These are phyloP conservation scores for Passalora sequoiae DNA, from an alignment of 2,329 filamentous ascomycete genomes.

Conservation along the genomic window DNA sequence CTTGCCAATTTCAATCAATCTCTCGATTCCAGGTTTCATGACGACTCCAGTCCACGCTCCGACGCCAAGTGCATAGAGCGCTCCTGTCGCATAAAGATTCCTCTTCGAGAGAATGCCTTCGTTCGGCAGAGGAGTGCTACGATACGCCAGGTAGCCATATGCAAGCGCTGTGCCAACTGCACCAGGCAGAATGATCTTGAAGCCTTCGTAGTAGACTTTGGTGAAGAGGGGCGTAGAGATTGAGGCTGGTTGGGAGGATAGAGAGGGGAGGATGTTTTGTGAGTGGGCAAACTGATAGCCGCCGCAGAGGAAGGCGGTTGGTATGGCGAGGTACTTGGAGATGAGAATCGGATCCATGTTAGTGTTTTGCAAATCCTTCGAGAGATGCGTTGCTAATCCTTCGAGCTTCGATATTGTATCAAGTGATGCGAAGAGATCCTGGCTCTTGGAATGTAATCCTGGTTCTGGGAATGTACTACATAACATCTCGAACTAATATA, in stretches of 20 bases:
- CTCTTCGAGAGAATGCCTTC: neutral
- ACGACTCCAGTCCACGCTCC: constrained; percentile 5
- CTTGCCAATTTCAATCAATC: constrained; percentile 5
- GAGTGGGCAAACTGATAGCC: constrained; percentile 1
- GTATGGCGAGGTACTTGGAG: neutral
- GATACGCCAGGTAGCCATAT: neutral
- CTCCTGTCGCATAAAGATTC: neutral
- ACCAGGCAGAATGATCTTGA: constrained; percentile 52
- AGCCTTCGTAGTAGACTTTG: constrained; percentile 58
- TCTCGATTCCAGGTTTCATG: constrained; percentile 2
- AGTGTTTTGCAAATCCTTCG: too few relatives aligned
- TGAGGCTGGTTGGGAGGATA: constrained; percentile 43
- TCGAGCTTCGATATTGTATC: too few relatives aligned
- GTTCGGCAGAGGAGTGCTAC: neutral
- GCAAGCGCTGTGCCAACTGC: neutral
- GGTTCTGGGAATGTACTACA: too few relatives aligned
- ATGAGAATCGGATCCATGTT: neutral
- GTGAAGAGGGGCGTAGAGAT: constrained; percentile 63
- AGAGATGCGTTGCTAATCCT: too few relatives aligned
- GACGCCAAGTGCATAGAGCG: neutral
- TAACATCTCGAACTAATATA: too few relatives aligned
- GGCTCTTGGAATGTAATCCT: too few relatives aligned
- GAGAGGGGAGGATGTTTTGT: constrained; percentile 1
- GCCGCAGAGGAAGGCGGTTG: constrained; percentile 1
- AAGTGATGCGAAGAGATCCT: too few relatives aligned